Conservation (phyloP, 2,329 filamentous ascomycete genomes). For the Talaromyces sp. region DNA sequence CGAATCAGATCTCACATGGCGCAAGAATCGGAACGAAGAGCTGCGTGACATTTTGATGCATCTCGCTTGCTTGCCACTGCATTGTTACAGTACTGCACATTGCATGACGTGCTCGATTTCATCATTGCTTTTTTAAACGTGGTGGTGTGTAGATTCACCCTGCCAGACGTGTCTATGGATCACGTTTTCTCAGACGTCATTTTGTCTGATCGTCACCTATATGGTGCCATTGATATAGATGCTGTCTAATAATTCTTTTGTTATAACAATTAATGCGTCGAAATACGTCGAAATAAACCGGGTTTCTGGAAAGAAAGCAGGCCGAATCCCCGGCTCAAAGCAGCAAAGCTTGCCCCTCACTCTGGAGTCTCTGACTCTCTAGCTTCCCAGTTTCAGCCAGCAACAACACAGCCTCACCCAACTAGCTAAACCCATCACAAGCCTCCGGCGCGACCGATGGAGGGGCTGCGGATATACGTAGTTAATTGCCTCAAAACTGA, state of each 20-base stretch:
- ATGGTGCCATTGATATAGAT: neutral
- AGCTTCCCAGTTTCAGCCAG: neutral
- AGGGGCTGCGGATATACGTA: conserved; percentile 6
- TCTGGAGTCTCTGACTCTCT: neutral
- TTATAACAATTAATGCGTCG: neutral
- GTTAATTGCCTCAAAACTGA: conserved; percentile 10
- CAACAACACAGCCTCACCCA: conserved; percentile 9
- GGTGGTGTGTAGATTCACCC: neutral
- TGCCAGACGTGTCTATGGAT: neutral
- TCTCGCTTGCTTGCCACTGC: neutral
- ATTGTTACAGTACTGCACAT: neutral
- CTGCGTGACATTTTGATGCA: neutral
- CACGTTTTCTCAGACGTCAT: neutral
- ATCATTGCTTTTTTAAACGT: conserved; percentile 8
- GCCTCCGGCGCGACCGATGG: conserved; percentile 4
- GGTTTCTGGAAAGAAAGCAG: neutral
- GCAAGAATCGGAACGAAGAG: neutral
- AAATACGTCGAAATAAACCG: neutral
- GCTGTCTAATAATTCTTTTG: neutral
- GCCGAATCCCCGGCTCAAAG: neutral
- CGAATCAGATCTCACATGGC: neutral
- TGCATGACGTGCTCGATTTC: conserved; percentile 13
- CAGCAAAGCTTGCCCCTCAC: conserved; percentile 1
- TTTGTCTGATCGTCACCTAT: neutral
- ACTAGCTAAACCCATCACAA: conserved; percentile 6